phyloP scores from a whole-genome alignment of 805 yeast genomes.

The Metschnikowia gelsemii region DNA sequence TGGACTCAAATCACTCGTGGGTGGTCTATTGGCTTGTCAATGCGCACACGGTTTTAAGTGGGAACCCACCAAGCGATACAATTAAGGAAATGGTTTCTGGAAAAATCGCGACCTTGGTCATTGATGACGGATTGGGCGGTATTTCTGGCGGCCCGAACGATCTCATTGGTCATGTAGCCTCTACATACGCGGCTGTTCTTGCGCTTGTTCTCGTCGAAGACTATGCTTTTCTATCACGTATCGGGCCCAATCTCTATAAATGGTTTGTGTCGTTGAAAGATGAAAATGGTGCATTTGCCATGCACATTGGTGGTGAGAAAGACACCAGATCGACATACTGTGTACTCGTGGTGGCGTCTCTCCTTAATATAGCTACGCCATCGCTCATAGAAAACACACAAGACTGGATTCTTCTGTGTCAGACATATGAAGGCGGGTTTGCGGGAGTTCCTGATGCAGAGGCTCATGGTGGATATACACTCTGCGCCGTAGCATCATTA shows the following conservation, averaged over 20 bases:
- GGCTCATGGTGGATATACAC: slow-evolving; percentile 97
- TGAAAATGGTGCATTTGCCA: slow-evolving; percentile 71
- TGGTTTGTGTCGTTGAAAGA: slow-evolving; percentile 71
- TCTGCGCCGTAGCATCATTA: slow-evolving; percentile 74
- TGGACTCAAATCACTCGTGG: slow-evolving; percentile 95
- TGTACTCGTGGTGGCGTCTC: slow-evolving; percentile 68
- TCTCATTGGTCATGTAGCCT: slow-evolving; percentile 84
- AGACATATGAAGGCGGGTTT: slow-evolving; percentile 94
- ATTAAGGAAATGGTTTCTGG: slow-evolving; percentile 15
- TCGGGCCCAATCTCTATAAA: slow-evolving; percentile 43
- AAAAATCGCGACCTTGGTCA: slow-evolving; percentile 28
- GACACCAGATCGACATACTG: slow-evolving; percentile 89
- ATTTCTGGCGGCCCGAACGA: slow-evolving; percentile 77
- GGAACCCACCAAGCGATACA: slow-evolving; percentile 8
- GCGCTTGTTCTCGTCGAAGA: slow-evolving; percentile 56
- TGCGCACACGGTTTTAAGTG: slow-evolving; percentile 26
- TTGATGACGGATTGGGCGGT: slow-evolving; percentile 48
- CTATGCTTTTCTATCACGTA: slow-evolving; percentile 27
- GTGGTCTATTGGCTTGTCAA: slow-evolving; percentile 80
- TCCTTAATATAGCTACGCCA: slow-evolving; percentile 61
- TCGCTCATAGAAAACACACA: slow-evolving; percentile 54
- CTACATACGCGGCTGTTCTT: slow-evolving; percentile 75
- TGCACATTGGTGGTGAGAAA: slow-evolving; percentile 76
- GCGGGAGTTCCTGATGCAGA: slow-evolving; percentile 77
- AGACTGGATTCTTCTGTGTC: slow-evolving; percentile 68